A percentile compares a stretch with the other conserved stretches of the same genome.
phyloP scores from a whole-genome alignment of 257 asterid genomes.

The Solanum peruvianum region DNA sequence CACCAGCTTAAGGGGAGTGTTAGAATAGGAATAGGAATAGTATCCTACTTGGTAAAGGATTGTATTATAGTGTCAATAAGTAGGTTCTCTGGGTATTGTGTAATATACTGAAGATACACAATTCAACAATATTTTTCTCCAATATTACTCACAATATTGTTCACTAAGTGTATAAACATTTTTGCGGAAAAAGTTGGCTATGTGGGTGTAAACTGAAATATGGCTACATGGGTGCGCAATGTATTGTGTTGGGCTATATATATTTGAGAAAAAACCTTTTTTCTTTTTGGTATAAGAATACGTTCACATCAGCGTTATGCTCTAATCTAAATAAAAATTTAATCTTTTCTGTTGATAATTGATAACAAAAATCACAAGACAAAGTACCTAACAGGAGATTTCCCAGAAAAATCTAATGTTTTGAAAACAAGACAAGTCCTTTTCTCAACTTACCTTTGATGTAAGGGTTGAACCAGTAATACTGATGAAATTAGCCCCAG shows the following conservation, averaged over 20 bases:
- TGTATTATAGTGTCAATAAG: not conserved
- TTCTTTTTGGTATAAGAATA: not conserved
- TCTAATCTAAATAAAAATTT: not conserved
- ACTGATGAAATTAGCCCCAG: slow-evolving; percentile 95
- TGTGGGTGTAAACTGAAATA: not conserved
- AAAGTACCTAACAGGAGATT: not conserved
- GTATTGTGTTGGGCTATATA: not conserved
- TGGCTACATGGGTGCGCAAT: not conserved
- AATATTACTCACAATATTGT: not conserved
- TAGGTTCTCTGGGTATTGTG: not conserved
- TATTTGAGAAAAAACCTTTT: not conserved
- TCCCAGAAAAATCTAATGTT: not conserved
- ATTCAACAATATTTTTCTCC: not conserved
- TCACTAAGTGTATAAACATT: not conserved
- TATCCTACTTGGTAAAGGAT: not conserved
- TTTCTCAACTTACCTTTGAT: slow-evolving; percentile 51
- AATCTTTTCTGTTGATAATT: not conserved
- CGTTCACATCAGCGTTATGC: not conserved
- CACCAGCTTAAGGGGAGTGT: not conserved
- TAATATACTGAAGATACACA: not conserved
- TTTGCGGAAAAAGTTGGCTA: not conserved
- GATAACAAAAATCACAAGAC: not conserved
- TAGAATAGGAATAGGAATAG: not conserved
- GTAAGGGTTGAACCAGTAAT: slow-evolving; percentile 96
- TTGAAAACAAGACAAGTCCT: not conserved